phyloP scores from a whole-genome alignment of 768 basidiomycete genomes.

The Zangia roseola region DNA sequence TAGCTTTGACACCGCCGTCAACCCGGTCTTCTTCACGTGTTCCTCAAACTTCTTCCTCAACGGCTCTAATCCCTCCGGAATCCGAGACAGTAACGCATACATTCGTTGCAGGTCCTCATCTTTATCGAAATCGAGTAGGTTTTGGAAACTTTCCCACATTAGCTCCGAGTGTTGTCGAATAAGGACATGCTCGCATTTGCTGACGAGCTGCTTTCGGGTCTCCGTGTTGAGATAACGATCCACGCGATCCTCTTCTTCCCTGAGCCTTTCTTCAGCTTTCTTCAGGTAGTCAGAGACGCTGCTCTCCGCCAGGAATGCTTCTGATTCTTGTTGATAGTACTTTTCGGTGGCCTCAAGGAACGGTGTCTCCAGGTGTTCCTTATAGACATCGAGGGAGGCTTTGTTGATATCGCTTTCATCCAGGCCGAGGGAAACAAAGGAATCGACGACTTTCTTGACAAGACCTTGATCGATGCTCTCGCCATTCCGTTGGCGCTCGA shows the following conservation, averaged over 20 bases:
- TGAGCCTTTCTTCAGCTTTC: slow-evolving; percentile 89
- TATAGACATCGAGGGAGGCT: slow-evolving; percentile 91
- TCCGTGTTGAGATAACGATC: slow-evolving; percentile 90
- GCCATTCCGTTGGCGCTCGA: slow-evolving; percentile 93
- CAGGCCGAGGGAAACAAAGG: slow-evolving; percentile 90
- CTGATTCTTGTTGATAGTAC: slow-evolving; percentile 91
- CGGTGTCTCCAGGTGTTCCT: slow-evolving; percentile 83
- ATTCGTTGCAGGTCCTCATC: slow-evolving; percentile 93
- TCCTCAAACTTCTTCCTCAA: slow-evolving; percentile 90
- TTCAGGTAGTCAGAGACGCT: slow-evolving; percentile 92
- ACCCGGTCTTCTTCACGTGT: slow-evolving; percentile 90
- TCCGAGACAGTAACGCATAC: slow-evolving; percentile 90
- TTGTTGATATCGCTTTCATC: slow-evolving; percentile 93
- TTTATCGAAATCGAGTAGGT: slow-evolving; percentile 87
- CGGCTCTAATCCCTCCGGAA: slow-evolving; percentile 87
- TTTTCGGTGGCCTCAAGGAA: slow-evolving; percentile 88
- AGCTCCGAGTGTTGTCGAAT: slow-evolving; percentile 81
- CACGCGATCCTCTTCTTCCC: slow-evolving; percentile 93
- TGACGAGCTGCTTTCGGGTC: slow-evolving; percentile 78
- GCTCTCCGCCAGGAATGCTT: slow-evolving; percentile 84
- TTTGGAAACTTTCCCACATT: slow-evolving; percentile 94
- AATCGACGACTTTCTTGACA: slow-evolving; percentile 93
- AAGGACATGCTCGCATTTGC: slow-evolving; percentile 88
- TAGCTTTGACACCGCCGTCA: slow-evolving; percentile 75
- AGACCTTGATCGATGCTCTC: slow-evolving; percentile 91